A percentile compares a stretch with the other conserved stretches of the same genome.
These are phyloP conservation scores for Hericium coralloides DNA, from an alignment of 768 basidiomycete genomes.

Conservation along the genomic window DNA sequence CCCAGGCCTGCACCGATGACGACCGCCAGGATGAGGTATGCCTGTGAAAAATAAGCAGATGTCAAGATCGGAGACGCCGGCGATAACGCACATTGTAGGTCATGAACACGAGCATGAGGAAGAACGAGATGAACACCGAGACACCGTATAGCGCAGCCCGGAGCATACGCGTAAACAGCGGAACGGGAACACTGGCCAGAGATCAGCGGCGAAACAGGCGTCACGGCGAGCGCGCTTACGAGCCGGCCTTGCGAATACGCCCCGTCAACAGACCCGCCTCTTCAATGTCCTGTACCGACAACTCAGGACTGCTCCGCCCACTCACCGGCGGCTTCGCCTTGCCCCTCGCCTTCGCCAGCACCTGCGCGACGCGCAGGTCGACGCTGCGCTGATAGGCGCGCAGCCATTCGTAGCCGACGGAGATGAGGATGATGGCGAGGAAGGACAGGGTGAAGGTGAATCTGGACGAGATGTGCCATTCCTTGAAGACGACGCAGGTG, in stretches of 20 bases:
- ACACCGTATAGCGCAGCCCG: conserved; percentile 68
- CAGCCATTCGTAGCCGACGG: conserved; percentile 76
- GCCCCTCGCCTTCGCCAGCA: conserved; percentile 40
- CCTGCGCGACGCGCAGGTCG: conserved; percentile 48
- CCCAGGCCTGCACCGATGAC: conserved; percentile 78
- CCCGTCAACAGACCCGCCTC: conserved; percentile 48
- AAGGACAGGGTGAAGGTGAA: conserved; percentile 56
- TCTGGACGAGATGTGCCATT: conserved; percentile 64
- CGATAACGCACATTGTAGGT: conserved; percentile 73
- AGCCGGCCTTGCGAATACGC: conserved; percentile 26
- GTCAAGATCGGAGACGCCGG: neutral
- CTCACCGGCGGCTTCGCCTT: conserved; percentile 31
- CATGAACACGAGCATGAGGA: conserved; percentile 95
- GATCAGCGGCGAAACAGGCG: neutral
- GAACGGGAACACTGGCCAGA: conserved; percentile 37
- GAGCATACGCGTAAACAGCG: conserved; percentile 38
- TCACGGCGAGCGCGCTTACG: too few species aligned
- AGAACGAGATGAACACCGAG: conserved; percentile 73
- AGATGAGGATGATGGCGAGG: conserved; percentile 52
- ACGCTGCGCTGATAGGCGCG: conserved; percentile 51
- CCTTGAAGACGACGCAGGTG: conserved; percentile 73
- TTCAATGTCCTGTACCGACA: conserved; percentile 31
- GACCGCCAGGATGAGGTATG: conserved; percentile 77
- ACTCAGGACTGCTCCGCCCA: conserved; percentile 32
- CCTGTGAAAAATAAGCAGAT: conserved; percentile 33